Evolutionary conservation across 257 asterid species (phyloP).

Genomic region (Nicotiana undulata): DNA sequence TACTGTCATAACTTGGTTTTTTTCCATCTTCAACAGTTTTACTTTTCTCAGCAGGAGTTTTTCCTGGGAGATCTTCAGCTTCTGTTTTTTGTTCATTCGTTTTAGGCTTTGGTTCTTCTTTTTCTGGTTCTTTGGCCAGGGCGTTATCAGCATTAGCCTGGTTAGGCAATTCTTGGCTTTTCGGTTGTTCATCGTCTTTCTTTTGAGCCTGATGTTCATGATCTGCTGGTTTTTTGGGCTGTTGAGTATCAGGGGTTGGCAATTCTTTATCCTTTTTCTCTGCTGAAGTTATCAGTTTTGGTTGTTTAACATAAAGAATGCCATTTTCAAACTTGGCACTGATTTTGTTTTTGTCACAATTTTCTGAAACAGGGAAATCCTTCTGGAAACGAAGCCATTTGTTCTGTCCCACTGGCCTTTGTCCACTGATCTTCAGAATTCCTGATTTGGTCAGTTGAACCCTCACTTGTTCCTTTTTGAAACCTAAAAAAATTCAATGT

Average conservation of each 20-base stretch:
- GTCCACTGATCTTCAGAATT: constrained; percentile 49
- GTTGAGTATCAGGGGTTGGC: constrained; percentile 16
- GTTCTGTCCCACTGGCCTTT: constrained; percentile 21
- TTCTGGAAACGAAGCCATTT: constrained; percentile 39
- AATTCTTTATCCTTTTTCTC: constrained; percentile 11
- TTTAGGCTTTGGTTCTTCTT: constrained; percentile 8
- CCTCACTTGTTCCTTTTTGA: constrained; percentile 48
- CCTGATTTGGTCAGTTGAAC: constrained; percentile 39
- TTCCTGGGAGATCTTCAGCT: neutral
- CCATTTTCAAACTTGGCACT: constrained; percentile 59
- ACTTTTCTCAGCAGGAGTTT: constrained; percentile 3
- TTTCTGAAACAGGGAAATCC: constrained; percentile 39
- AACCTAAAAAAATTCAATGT: constrained; percentile 29
- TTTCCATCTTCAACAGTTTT: neutral
- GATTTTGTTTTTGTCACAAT: constrained; percentile 43
- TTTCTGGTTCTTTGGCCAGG: neutral
- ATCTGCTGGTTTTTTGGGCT: neutral
- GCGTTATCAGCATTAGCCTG: neutral
- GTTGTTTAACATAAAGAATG: constrained; percentile 37
- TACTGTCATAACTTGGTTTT: neutral
- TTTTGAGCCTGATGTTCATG: neutral
- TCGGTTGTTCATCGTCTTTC: neutral
- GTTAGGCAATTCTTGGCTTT: constrained; percentile 5
- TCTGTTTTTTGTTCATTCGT: neutral
- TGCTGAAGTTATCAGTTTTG: constrained; percentile 40